Conservation (phyloP, 768 basidiomycete species). For the Tephrocybe rancida region DNA sequence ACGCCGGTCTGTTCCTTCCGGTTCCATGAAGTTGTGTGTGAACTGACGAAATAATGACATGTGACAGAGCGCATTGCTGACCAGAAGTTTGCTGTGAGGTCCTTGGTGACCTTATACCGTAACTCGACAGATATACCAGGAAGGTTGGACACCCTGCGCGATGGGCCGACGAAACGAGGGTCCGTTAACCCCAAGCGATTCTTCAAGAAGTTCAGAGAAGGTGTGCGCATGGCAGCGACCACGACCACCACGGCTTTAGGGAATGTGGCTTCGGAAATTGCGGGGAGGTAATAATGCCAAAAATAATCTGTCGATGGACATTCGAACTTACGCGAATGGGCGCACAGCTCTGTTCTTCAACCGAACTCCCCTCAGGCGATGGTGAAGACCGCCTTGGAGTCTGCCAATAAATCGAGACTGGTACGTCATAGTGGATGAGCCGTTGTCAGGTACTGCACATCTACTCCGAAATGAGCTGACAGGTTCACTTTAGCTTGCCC, state of each 20-base stretch:
- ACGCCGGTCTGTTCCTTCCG: constrained; percentile 26
- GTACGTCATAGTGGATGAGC: constrained; percentile 30
- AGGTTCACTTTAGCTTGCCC: constrained; percentile 60
- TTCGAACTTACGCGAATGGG: constrained; percentile 2
- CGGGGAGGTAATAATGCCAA: constrained; percentile 41
- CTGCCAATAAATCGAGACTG: constrained; percentile 77
- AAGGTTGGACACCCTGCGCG: constrained; percentile 62
- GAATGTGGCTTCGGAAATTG: constrained; percentile 58
- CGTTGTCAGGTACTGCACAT: background rate
- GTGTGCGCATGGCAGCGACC: constrained; percentile 72
- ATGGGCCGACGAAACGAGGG: constrained; percentile 32
- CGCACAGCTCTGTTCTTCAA: constrained; percentile 70
- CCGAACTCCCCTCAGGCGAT: constrained; percentile 85
- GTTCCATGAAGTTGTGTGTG: background rate
- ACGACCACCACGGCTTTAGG: constrained; percentile 77
- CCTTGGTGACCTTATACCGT: constrained; percentile 75
- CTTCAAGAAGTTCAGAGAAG: constrained; percentile 72
- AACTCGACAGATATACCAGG: constrained; percentile 77
- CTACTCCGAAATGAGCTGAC: constrained; percentile 9
- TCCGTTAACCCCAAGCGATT: constrained; percentile 59
- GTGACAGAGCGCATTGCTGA: constrained; percentile 73
- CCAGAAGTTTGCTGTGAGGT: constrained; percentile 77
- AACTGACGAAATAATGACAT: constrained; percentile 1
- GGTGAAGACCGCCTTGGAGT: constrained; percentile 78
- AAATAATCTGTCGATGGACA: background rate